Conservation (phyloP, 257 asterid genomes). For the Buddleja alternifolia region DNA sequence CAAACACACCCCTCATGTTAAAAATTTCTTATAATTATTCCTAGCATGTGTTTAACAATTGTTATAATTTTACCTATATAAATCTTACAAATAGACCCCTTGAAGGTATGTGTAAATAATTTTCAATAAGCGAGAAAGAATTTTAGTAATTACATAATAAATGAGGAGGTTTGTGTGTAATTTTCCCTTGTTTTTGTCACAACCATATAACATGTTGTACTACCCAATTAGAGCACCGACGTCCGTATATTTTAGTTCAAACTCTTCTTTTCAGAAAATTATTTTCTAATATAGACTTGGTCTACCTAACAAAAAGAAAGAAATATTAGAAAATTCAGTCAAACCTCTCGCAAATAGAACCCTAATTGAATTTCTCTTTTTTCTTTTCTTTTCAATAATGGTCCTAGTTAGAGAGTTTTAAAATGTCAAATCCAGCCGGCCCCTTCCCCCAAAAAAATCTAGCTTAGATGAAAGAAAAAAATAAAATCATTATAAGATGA, state of each 20-base stretch:
- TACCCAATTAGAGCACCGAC: neutral
- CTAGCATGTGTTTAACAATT: no score
- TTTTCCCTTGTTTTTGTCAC: no score
- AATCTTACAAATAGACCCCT: no score
- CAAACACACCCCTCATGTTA: no score
- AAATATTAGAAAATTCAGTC: conserved; percentile 6
- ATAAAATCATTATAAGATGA: neutral
- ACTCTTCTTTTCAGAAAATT: conserved; percentile 14
- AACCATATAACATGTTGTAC: conserved; percentile 23
- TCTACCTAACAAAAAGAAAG: conserved; percentile 16
- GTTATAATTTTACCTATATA: no score
- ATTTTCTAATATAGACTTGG: neutral
- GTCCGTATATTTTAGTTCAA: neutral
- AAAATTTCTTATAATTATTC: no score
- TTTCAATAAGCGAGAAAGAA: no score
- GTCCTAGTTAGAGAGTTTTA: no score
- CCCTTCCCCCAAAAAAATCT: neutral
- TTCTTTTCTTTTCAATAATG: no score
- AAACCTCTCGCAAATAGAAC: neutral
- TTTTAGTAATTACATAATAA: no score
- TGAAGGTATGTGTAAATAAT: no score
- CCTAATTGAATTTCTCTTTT: neutral
- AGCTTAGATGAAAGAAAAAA: neutral
- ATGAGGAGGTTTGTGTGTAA: no score
- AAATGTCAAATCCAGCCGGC: neutral